Conservation (phyloP, 768 basidiomycete species). For the Mycena chlorophos region DNA sequence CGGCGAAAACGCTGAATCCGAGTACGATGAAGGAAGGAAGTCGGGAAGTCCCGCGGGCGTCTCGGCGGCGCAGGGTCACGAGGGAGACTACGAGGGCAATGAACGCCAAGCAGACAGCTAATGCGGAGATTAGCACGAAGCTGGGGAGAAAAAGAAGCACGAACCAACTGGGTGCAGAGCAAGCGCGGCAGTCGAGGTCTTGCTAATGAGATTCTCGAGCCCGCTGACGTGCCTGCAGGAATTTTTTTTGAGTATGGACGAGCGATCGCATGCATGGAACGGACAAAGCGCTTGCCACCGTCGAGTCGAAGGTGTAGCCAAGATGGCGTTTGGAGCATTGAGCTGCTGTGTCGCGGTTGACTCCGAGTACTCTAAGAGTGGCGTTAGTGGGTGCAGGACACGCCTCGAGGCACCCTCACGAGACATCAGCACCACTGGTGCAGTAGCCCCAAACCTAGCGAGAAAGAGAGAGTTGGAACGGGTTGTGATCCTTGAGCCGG, state of each 20-base stretch:
- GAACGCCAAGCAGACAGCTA: slow-evolving; percentile 54
- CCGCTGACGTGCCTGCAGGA: slow-evolving; percentile 34
- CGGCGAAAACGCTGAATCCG: slow-evolving; percentile 38
- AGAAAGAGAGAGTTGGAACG: too few species aligned
- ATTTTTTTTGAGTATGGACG: slow-evolving; percentile 14
- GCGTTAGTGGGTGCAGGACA: slow-evolving; percentile 9
- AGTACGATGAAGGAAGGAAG: slow-evolving; percentile 41
- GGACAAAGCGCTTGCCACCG: slow-evolving; percentile 47
- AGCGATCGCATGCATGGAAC: slow-evolving; percentile 23
- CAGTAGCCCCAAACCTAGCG: slow-evolving; percentile 74
- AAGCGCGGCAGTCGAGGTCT: slow-evolving; percentile 47
- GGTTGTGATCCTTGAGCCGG: too few species aligned
- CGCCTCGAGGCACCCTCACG: slow-evolving; percentile 34
- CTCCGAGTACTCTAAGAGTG: slow-evolving; percentile 41
- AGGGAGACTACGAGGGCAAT: slow-evolving; percentile 50
- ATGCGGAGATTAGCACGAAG: slow-evolving; percentile 8
- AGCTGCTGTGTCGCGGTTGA: slow-evolving; percentile 37
- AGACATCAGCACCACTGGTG: slow-evolving; percentile 44
- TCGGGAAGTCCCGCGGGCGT: slow-evolving; percentile 37
- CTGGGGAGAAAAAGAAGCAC: slow-evolving; percentile 5
- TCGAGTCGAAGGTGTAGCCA: slow-evolving; percentile 57
- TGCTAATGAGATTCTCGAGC: slow-evolving; percentile 43
- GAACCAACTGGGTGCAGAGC: slow-evolving; percentile 58
- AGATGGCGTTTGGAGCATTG: slow-evolving; percentile 49
- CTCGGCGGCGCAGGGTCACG: slow-evolving; percentile 40